Evolutionary conservation across 2,329 filamentous ascomycete genomes (phyloP).

Genomic region (Lasiodiplodia hormozganensis): DNA sequence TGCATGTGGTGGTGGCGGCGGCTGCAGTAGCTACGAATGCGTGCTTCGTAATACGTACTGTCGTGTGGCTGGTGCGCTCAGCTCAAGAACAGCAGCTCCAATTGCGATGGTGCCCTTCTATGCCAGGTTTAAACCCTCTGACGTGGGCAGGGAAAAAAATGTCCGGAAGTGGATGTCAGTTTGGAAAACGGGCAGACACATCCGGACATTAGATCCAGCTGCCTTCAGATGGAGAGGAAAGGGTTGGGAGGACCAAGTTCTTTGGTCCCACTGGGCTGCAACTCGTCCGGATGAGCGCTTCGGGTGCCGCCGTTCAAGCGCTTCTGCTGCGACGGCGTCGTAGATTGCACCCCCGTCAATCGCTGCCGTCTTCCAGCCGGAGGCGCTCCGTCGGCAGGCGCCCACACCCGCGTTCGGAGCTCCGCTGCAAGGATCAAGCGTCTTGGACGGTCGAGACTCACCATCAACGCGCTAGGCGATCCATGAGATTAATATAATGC

Average conservation of each 20-base stretch:
- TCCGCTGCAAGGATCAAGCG: constrained; percentile 6
- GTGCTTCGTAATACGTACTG: background rate
- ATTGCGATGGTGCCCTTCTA: background rate
- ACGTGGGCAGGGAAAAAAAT: too few relatives aligned
- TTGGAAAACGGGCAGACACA: too few relatives aligned
- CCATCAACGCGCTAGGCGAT: constrained; percentile 14
- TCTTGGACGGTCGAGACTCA: constrained; percentile 22
- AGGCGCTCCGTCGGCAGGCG: constrained; percentile 15
- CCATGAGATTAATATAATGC: constrained; percentile 25
- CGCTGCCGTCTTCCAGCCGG: constrained; percentile 3
- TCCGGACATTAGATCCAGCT: too few relatives aligned
- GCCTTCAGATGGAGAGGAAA: too few relatives aligned
- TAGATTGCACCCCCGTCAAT: constrained; percentile 18
- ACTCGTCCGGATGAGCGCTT: background rate
- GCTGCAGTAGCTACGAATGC: background rate
- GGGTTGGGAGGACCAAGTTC: background rate
- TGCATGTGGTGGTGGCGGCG: background rate
- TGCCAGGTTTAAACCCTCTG: background rate
- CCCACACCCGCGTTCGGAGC: constrained; percentile 10
- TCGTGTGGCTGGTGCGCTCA: background rate
- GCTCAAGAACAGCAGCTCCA: background rate
- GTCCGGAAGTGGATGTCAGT: background rate
- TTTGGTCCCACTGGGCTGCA: background rate
- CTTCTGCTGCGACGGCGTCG: constrained; percentile 1
- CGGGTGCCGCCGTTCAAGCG: background rate